Evolutionary conservation across 306 rosid species (phyloP), one percentile per base, ranked within the genome.

Genomic region (Lupinus albus): DNA sequence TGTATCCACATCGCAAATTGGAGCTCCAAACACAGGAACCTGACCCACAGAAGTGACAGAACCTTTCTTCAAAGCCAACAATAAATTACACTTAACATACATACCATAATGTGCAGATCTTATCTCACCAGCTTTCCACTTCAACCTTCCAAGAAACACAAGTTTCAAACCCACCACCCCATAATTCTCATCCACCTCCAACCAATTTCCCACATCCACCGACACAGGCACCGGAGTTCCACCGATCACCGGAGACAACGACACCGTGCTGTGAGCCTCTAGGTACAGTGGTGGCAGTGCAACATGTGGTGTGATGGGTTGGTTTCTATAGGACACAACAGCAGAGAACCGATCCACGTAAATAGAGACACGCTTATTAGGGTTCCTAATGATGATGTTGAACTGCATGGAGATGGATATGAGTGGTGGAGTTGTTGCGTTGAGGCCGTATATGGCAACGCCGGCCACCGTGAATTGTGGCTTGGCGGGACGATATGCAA

Each of bases 41-140:
- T 87, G 98, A 65, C 98, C 98, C 36, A 83, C 73, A 39, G n/a
- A n/a, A n/a, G n/a, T n/a, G n/a, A n/a, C n/a, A n/a, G 80, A 41
- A 9, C 88, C 96, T 63, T 70, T 84, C 91, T 76, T 89, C 65
- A 86, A 73, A 16, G 87, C 96, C 71, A 92, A 65, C 88, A 86
- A 28, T 0, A 89, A 16, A 28, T 87, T 93, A 70, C 98, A 92
- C 70, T 76, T 87, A 0, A 81, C 93, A 65, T 83, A 81, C 45
- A 88, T 6, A 4, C 81, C 76, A 36, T 89, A 81, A 60, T 85
- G 96, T 28, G 69, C 74, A 0, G 91, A 87, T 45, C 52, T 81
- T 33, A 92, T 73, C 9, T 78, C 87, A 13, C 86, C 91, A 0
- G 84, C 62, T 59, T 80, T 88, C 98, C 98, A 92, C 67, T 87